Evolutionary conservation across 2,329 filamentous ascomycete genomes (phyloP), one percentile per base, ranked within the genome.

Genomic region (Cladosporium sp.): DNA sequence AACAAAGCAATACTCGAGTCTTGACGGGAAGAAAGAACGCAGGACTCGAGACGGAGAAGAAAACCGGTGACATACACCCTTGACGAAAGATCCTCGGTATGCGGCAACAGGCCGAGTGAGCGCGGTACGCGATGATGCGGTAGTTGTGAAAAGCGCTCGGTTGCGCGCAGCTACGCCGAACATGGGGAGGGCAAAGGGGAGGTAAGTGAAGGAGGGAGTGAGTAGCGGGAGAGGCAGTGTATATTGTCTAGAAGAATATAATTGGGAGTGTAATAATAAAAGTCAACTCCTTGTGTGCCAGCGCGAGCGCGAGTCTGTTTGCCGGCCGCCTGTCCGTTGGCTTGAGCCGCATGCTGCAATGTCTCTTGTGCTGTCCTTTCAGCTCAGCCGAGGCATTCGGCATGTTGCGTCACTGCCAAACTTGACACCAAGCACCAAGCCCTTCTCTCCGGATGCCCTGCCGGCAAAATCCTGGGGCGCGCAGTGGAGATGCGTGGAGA

Each of bases 141-240:
- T 49, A 44, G 68, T 64, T 38, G 70, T 64, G 67, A 69, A 66
- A 44, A 67, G 62, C 68, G 67, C 69, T 66, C 69, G 67, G 65
- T 68, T 64, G 68, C 71, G 67, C 57, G 68, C 69, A 68, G 69
- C 65, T 38, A 67, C 70, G 65, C 69, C 67, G 64, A 74, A 74
- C 73, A 74, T 74, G 51, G 59, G 66, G 65, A 21, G 59, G 8
- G 30, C 12, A 21, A 28, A 30, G 32, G 59, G 30, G 49, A 26
- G 49, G 28, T 2, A 30, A 26, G 55, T 34, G 34, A 11, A 21
- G 4, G 55, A 41, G 34, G 54, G 14, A 28, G 15, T 3, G 49
- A 52, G 49, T 8, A 52, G 12, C n/a, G 4, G 41, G 10, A 21
- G 41, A 47, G 41, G n/a, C 41, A 11, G n/a, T 47, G 41, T 47